Base-by-base conservation (phyloP, 208 protist species). In the Trypanosoma boissoni region DNA sequence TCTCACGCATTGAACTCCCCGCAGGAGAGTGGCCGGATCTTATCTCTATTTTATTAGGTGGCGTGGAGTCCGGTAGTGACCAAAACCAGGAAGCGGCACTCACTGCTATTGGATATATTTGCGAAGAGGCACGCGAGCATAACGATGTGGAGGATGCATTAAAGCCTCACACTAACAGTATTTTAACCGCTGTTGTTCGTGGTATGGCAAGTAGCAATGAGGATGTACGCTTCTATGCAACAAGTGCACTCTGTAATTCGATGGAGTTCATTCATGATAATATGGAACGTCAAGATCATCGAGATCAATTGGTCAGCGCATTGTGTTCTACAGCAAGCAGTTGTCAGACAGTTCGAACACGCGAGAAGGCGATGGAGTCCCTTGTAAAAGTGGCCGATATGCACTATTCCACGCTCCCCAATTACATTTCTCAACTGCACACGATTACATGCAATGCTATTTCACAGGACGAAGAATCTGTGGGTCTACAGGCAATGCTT, bases 61-160 rank as follows among this genome's bases (percentile, higher is more conserved):
- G 89, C 20, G 77, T 71, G 10, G 6, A 63, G 37, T 74, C 66
- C 6, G 48, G 43, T 18, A 74, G 81, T 51, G 74, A 76, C 37
- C 59, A 86, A 32, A 76, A 96, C 63, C 92, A 97, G 66, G 84
- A 98, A 68, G 78, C 94, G n/a, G 88, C 93, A 10, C 91, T 99
- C 16, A 90, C 94, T 28, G 70, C 95, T 20, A 78, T 99, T 29
- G 97, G 98, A 16, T 99, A 98, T 76, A 79, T 99, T 27, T 99
- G 97, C 74, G 97, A 99, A 64, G 96, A 98, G 45, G 87, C 93
- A 20, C 78, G 78, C 60, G 74, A 91, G 55, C 66, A 81, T 66
- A 73, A 86, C 18, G 69, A 73, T 14, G 63, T 94, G 41, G 80
- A 86, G 57, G 53, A 72, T 39, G 76, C 86, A 0, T 64, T 96